Evolutionary conservation across 169 alveolate genomes (phyloP), one percentile per base, ranked within the genome.

Genomic region (Plasmodium falciparum): DNA sequence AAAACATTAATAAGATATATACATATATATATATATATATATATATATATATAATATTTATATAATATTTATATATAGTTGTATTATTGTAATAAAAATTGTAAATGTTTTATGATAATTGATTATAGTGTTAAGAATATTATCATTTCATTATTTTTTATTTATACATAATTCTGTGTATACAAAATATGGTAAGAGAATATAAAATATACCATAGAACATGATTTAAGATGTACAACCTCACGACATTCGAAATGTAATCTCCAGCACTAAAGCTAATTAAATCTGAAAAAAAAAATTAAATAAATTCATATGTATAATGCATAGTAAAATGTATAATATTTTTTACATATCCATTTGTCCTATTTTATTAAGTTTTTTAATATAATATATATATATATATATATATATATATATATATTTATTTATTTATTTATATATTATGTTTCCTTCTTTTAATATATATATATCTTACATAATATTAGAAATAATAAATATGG

Each of bases 401-500:
- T 39, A 39, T 39, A 39, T 33, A 33, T 33, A 33, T n/a, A 15
- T 15, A 54, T 13, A 7, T 54, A 54, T 54, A 3, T 54, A 15
- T 20, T 20, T 20, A 20, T 20, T 20, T 20, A 20, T 20, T 20
- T n/a, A n/a, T 20, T 20, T 17, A 9, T 17, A 54, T 54, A 5
- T 54, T 22, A 1, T 22, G 11, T 52, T 69, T 17, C 15, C 62
- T 2, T 13, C 7, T 39, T 39, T 22, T 71, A 17, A 47, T 71
- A 24, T 73, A 2, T 73, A 2, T 61, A 50, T 62, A 52, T 43
- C 76, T 15, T 83, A 83, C 91, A 67, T 39, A 70, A 26, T 43
- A 58, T 45, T 47, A 83, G 52, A 50, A 83, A 83, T 47, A 83
- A 17, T 13, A 83, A 69, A 20, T 58, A 83, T 20, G 91, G 91